Evolutionary conservation across 805 yeast genomes (phyloP), one percentile per base, ranked within the genome.

Genomic region (Spathaspora hagerdaliae): DNA sequence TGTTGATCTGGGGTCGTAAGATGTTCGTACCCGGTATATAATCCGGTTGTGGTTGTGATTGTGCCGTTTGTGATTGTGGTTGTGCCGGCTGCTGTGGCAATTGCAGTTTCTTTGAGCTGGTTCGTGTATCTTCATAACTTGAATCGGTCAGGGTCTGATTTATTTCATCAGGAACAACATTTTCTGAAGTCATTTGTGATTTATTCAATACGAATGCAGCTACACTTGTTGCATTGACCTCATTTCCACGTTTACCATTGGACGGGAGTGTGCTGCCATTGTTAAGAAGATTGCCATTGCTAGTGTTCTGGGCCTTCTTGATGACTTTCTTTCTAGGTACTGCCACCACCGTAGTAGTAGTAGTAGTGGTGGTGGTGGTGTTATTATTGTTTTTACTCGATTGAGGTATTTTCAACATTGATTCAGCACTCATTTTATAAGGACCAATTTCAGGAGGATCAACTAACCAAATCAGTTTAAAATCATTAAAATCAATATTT

Each of bases 401-500:
- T 37, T 65, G 64, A 0, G 92, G 90, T 34, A 85, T 71, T 32
- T 87, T 84, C 66, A 82, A 78, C 94, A 87, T 86, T 1, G 92
- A 79, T 56, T 82, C 81, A 0, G 94, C 94, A 43, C 78, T 77
- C 63, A 87, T 74, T 48, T 83, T 85, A 57, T 83, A 87, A 0
- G 92, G 89, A 1, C 83, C 79, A 15, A 83, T 61, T 51, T 75
- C 83, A 0, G 94, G 94, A 2, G 85, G 82, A 14, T 73, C 69
- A 1, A 71, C 58, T 38, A 75, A 73, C 97, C 97, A 91, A 10
- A 92, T 77, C 42, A 66, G 65, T 37, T 77, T 75, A 49, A 78
- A 78, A 51, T 85, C 80, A 14, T 64, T 56, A 85, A 96, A 92
- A 53, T 87, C 76, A 6, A 85, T 63, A 9, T 69, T 74, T 34